These are phyloP conservation scores for Melastoma candidum DNA, from an alignment of 441 rosid species.

Conservation along the genomic window DNA sequence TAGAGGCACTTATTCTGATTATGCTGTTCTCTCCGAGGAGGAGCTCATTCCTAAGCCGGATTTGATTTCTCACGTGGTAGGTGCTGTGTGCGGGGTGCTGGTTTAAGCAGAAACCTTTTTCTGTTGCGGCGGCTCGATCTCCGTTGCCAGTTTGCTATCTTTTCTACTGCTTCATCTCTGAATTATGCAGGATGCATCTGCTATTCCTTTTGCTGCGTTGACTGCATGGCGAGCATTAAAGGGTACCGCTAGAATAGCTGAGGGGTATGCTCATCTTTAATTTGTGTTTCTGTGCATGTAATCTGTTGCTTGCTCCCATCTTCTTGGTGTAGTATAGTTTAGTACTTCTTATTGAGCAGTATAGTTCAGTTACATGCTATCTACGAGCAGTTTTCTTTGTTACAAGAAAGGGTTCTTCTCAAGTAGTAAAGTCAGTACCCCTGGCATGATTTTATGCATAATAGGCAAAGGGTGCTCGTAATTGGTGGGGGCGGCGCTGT, in stretches of 20 bases:
- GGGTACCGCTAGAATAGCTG: conserved; percentile 75
- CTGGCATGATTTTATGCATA: conserved; percentile 10
- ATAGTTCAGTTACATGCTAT: too few relatives aligned
- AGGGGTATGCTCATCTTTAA: conserved; percentile 46
- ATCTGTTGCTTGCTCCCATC: too few relatives aligned
- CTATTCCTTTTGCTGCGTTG: conserved; percentile 88
- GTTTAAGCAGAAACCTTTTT: conserved; percentile 1
- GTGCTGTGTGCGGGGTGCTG: conserved; percentile 6
- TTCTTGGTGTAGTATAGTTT: too few relatives aligned
- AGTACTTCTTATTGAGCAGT: too few relatives aligned
- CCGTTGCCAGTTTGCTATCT: conserved; percentile 2
- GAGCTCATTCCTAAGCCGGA: conserved; percentile 70
- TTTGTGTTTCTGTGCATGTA: too few relatives aligned
- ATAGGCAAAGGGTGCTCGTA: conserved; percentile 74
- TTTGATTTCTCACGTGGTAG: conserved; percentile 67
- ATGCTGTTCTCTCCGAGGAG: conserved; percentile 72
- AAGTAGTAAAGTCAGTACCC: background rate
- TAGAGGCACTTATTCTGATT: conserved; percentile 87
- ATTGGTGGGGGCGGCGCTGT: conserved; percentile 97
- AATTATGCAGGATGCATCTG: conserved; percentile 73
- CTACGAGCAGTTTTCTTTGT: too few relatives aligned
- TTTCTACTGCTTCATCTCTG: conserved; percentile 6
- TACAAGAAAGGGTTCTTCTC: too few relatives aligned
- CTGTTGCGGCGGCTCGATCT: background rate
- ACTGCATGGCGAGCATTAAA: conserved; percentile 97